Base-by-base conservation (phyloP, 164 flowering plant genomes). In the Litsea cubeba region DNA sequence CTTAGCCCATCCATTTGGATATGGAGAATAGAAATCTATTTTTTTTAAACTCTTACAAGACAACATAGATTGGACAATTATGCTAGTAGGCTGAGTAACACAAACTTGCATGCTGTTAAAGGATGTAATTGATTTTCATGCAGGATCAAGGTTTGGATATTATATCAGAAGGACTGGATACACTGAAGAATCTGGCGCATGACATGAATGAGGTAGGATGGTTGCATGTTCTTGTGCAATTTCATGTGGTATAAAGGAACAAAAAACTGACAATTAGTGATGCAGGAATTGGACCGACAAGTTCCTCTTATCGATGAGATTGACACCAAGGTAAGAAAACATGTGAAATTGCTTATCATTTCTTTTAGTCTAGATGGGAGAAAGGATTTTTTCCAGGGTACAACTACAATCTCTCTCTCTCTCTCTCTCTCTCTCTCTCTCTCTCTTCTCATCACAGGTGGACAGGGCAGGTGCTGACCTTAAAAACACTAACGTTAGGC, bases 291-390 rank as follows among this genome's bases (percentile, higher is more conserved):
- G 78, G 97, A 93, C 79, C 89, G 93, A 80, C 99, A 95, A 85
- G 98, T 95, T 70, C 98, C 99, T 73, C 78, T 95, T 80, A 86
- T 93, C 84, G 98, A 95, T 82, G 98, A 93, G 84, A 95, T 95
- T 74, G 99, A 93, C 75, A 72, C 89, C 54, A 95, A 95, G 96
- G 99, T 95, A 54, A 75, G 79, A 71, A 24, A 10, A 17, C 30
- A 22, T 63, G 25, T 63, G 40, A 25, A 32, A 28, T 30, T 22
- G 5, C 26, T 28, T 30, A 26, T 32, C 17, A 26, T 28, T 28
- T 26, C 49, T n/a, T 66, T 15, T 66, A 18, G 25, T 28, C 49
- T 30, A 2, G 12, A 32, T 1, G 20, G 69, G 69, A 66, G 46
- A 18, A 28, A 17, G 35, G 35, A 28, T 8, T 28, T 66, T 28